These are phyloP conservation scores for Phytophthora sojae DNA, from an alignment of 352 stramenopile genomes.

Conservation along the genomic window DNA sequence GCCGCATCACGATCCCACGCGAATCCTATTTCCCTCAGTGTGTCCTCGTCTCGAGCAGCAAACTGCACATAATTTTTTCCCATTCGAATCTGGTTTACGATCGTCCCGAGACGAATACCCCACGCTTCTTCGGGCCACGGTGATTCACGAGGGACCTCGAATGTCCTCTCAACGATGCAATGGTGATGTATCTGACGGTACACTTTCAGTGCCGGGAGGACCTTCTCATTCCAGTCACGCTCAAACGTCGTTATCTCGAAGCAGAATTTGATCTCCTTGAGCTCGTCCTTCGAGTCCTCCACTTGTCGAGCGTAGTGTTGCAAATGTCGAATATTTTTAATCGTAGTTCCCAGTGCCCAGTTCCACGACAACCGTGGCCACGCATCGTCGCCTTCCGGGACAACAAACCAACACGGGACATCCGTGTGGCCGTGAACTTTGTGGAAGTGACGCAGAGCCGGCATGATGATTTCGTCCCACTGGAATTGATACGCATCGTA, in stretches of 20 bases:
- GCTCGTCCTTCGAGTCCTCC: not conserved
- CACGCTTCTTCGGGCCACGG: not conserved
- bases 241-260: not conserved
- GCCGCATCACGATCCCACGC: not conserved
- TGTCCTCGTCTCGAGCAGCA: not conserved
- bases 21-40: not conserved
- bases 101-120: not conserved
- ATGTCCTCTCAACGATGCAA: not conserved
- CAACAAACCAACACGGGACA: not conserved
- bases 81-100: not conserved
- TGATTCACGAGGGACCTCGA: not conserved
- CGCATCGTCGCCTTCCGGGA: not conserved
- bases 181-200: not conserved
- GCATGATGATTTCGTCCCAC: not conserved
- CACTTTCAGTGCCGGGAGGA: not conserved
- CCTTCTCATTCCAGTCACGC: not conserved
- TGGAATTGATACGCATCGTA: not conserved
- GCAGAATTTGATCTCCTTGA: not conserved
- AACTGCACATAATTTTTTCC: not conserved
- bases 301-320: not conserved
- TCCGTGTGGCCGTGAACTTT: not conserved
- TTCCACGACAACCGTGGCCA: not conserved
- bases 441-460: not conserved
- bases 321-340: not conserved
- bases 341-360: not conserved